Evolutionary conservation across 164 flowering plant genomes (phyloP).

Genomic region (Tetracentron sinense): DNA sequence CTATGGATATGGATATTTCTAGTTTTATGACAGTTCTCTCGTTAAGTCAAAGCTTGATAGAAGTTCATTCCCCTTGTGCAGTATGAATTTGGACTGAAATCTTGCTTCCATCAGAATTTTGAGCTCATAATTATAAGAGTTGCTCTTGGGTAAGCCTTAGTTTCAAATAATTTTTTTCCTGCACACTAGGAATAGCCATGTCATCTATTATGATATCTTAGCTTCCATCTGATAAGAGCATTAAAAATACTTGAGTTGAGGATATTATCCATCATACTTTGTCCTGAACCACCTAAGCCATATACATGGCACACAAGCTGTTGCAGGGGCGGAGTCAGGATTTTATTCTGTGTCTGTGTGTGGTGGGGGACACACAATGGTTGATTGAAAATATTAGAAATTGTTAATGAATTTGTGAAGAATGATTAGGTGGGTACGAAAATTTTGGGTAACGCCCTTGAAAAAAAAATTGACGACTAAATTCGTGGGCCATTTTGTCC

Average conservation of each 20-base stretch:
- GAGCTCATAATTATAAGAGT: conserved; percentile 46
- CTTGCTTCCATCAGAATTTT: conserved; percentile 48
- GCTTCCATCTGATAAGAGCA: background rate
- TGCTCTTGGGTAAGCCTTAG: conserved; percentile 57
- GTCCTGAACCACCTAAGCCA: too few relatives aligned
- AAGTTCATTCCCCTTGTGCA: conserved; percentile 21
- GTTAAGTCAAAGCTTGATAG: conserved; percentile 1
- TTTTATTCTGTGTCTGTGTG: too few relatives aligned
- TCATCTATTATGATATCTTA: too few relatives aligned
- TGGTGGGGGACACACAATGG: too few relatives aligned
- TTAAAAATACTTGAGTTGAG: background rate
- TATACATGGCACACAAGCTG: too few relatives aligned
- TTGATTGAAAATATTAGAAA: too few relatives aligned
- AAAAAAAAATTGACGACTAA: too few relatives aligned
- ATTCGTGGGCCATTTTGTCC: too few relatives aligned
- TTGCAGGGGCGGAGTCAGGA: too few relatives aligned
- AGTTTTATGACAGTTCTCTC: background rate
- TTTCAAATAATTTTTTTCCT: background rate
- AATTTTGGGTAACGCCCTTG: too few relatives aligned
- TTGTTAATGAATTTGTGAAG: too few relatives aligned
- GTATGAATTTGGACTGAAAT: conserved; percentile 56
- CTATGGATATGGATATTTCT: background rate
- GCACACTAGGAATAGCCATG: background rate
- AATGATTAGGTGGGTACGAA: too few relatives aligned
- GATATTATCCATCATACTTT: background rate